Evolutionary conservation across 768 basidiomycete genomes (phyloP), one percentile per base, ranked within the genome.

Genomic region (Rhizopogon vesiculosus): DNA sequence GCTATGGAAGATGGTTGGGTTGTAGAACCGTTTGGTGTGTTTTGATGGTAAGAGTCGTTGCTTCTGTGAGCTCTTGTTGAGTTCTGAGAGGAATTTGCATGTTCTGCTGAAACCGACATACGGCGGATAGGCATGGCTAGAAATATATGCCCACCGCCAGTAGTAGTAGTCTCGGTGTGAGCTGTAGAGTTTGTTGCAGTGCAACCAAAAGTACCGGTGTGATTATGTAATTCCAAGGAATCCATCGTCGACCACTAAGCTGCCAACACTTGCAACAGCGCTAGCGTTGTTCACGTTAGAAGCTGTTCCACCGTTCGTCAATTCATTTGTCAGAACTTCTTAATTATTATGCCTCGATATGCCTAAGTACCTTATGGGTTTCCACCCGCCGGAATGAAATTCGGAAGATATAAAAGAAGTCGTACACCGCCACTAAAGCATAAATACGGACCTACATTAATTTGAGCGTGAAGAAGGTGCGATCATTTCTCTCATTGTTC

Each of bases 51-150:
- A 2, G 87, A 86, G 56, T 88, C 87, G 54, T 79, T 83, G 64
- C 79, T 83, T 70, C 76, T 80, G 64, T 87, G 85, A 6, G 76
- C 76, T 53, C 82, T 80, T 22, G 77, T 75, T 5, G 76, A 66
- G 45, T 65, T 69, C 12, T 73, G 64, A 39, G 69, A 61, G 3
- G 72, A 54, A 7, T 68, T 59, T 7, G 72, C 65, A 43, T 68
- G 70, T n/a, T 75, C 78, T 41, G 77, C 74, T 53, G 82, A 78
- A 8, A 83, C 84, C 54, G 87, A 87, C 28, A 83, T 76, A 60
- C 86, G 78, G 63, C 87, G 83, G 59, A 76, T 75, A 68, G 82
- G 81, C 67, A 74, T 77, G 56, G 60, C 61, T 62, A 56, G 45
- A 42, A n/a, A 5, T 25, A 53, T 55, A 63, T 62, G 65, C 67